phyloP scores from a whole-genome alignment of 2,329 filamentous ascomycete species.

The Anthostomella pinea region DNA sequence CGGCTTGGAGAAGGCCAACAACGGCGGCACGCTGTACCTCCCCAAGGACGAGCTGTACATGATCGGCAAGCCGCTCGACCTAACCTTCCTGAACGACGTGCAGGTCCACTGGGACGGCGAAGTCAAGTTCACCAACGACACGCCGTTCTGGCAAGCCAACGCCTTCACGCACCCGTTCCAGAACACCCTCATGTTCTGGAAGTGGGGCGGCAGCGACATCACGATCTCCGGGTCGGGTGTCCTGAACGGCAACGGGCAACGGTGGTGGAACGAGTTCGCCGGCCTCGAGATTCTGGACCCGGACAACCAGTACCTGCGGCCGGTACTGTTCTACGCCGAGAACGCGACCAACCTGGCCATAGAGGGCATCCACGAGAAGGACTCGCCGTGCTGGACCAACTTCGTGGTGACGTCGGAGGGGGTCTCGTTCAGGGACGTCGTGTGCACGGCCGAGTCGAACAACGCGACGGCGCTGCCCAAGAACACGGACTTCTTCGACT shows the following conservation, averaged over 20 bases:
- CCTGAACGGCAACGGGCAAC: constrained; percentile 53
- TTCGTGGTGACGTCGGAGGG: constrained; percentile 57
- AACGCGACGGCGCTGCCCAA: constrained; percentile 46
- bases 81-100: constrained; percentile 56
- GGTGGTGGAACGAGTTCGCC: constrained; percentile 42
- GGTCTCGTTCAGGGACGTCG: constrained; percentile 51
- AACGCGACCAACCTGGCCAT: constrained; percentile 58
- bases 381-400: constrained; percentile 63
- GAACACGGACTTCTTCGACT: constrained; percentile 63
- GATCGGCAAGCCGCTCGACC: constrained; percentile 56
- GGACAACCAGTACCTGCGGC: constrained; percentile 54
- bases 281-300: constrained; percentile 47
- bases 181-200: constrained; percentile 59
- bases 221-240: constrained; percentile 56
- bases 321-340: constrained; percentile 59
- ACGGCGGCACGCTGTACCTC: constrained; percentile 55
- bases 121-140: constrained; percentile 45
- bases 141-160: constrained; percentile 41
- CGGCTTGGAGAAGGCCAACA: constrained; percentile 54
- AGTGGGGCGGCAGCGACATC: constrained; percentile 61
- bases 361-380: constrained; percentile 56
- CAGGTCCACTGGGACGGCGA: constrained; percentile 59
- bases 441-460: constrained; percentile 51
- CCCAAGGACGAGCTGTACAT: constrained; percentile 53
- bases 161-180: constrained; percentile 42